Evolutionary conservation across 1,139 yeast species (phyloP).

Genomic region (Pichia sp.): DNA sequence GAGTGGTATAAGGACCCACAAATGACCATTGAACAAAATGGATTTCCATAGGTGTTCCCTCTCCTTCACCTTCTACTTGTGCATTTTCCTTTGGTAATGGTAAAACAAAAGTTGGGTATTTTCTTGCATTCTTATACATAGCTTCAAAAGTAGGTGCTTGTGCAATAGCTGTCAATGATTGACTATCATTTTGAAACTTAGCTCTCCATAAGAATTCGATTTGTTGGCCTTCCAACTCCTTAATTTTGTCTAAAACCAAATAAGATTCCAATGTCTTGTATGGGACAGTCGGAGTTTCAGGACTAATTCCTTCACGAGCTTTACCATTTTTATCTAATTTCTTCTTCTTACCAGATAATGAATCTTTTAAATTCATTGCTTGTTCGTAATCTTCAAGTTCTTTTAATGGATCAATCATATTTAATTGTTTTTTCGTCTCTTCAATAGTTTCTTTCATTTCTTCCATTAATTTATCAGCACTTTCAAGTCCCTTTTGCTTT

Average conservation of each 20-base stretch:
- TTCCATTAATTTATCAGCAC: slow-evolving; percentile 57
- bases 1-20: slow-evolving; percentile 78
- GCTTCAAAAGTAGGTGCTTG: slow-evolving; percentile 50
- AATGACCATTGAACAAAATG: slow-evolving; percentile 94
- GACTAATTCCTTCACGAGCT: slow-evolving; percentile 28
- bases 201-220: slow-evolving; percentile 87
- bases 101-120: slow-evolving; percentile 67
- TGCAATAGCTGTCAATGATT: slow-evolving; percentile 60
- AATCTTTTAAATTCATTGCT: slow-evolving; percentile 28
- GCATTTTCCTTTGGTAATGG: slow-evolving; percentile 49
- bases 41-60: slow-evolving; percentile 50
- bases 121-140: slow-evolving; percentile 61
- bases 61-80: slow-evolving; percentile 35
- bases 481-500: slow-evolving; percentile 38
- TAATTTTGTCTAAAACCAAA: slow-evolving; percentile 62
- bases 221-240: slow-evolving; percentile 52
- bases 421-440: slow-evolving; percentile 47
- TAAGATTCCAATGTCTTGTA: slow-evolving; percentile 68
- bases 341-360: slow-evolving; percentile 13
- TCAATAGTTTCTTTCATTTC: slow-evolving; percentile 59
- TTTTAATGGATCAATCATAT: slow-evolving; percentile 62
- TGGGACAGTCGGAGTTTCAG: slow-evolving; percentile 44
- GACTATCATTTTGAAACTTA: slow-evolving; percentile 59
- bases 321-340: slow-evolving; percentile 36
- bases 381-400: slow-evolving; percentile 58